Conservation (phyloP, 371 early-diverging fungal species). For the Mortierella sp. region DNA sequence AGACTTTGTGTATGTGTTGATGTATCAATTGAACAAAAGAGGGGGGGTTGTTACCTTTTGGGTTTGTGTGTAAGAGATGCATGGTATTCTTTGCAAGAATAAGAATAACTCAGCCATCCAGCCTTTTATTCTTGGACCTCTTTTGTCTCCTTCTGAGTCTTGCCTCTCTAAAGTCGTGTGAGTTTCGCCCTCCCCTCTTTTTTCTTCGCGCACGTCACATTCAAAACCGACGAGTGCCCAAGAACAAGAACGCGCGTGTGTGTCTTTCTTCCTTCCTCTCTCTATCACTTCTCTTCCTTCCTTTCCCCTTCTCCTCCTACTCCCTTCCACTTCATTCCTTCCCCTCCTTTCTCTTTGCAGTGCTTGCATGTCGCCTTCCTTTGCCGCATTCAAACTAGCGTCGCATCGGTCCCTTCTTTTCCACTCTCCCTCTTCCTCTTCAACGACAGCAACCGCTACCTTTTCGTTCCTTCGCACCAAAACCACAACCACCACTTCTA, state of each 20-base stretch:
- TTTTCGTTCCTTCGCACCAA: background rate
- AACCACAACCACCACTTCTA: background rate
- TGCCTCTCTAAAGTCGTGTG: background rate
- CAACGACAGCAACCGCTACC: background rate
- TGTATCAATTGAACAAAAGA: background rate
- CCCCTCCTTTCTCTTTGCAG: background rate
- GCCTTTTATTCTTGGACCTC: background rate
- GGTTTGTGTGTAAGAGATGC: background rate
- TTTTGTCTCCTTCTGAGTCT: background rate
- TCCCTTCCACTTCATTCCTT: background rate
- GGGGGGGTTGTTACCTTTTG: background rate
- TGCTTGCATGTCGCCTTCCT: slow-evolving; percentile 19
- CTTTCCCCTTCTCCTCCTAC: background rate
- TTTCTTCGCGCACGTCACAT: background rate
- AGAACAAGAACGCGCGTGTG: background rate
- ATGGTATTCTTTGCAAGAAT: background rate
- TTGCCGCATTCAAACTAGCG: slow-evolving; percentile 16
- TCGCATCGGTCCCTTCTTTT: slow-evolving; percentile 8
- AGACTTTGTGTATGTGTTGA: background rate
- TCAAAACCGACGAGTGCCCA: background rate
- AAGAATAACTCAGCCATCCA: background rate
- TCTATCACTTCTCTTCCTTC: background rate
- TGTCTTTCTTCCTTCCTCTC: background rate
- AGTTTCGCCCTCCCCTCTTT: background rate
- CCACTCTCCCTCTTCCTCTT: background rate